A percentile compares a stretch with the other conserved stretches of the same genome.
Conservation (phyloP, 31 red algal genomes). For the Porphyra umbilicalis region DNA sequence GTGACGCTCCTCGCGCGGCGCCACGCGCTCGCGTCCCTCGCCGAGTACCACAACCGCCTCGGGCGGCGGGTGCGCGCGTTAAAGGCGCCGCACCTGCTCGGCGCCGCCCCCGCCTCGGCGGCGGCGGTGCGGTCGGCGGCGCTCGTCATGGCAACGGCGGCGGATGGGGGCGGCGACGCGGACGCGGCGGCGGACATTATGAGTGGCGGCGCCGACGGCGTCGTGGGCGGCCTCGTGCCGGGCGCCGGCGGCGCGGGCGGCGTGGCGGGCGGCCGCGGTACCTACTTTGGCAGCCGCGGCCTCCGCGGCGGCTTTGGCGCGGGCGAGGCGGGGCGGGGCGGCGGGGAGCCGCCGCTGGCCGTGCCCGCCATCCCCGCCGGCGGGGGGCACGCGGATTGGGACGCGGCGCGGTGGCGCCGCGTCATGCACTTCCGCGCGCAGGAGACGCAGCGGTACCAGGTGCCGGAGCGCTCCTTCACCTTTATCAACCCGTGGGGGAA, state of each 20-base stretch:
- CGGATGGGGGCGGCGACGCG: slow-evolving; percentile 17
- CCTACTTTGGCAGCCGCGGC: slow-evolving; percentile 10
- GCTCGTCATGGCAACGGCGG: not conserved
- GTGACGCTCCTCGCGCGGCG: slow-evolving; percentile 55
- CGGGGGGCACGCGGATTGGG: slow-evolving; percentile 61
- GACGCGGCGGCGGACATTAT: slow-evolving; percentile 24
- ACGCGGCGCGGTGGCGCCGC: slow-evolving; percentile 57
- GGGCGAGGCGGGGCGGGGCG: slow-evolving; percentile 32
- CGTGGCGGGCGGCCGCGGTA: slow-evolving; percentile 22
- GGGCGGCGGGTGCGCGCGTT: slow-evolving; percentile 36
- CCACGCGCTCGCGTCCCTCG: slow-evolving; percentile 43
- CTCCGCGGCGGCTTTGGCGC: slow-evolving; percentile 26
- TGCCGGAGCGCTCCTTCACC: slow-evolving; percentile 50
- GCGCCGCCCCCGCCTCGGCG: not conserved
- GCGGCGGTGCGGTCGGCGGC: not conserved
- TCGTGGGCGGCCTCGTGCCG: slow-evolving; percentile 41
- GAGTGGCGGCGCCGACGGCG: slow-evolving; percentile 2
- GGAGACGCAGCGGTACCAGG: slow-evolving; percentile 61
- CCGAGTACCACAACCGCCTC: slow-evolving; percentile 59
- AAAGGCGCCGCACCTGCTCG: slow-evolving; percentile 22
- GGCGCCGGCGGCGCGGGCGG: slow-evolving; percentile 37
- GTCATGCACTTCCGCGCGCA: slow-evolving; percentile 68
- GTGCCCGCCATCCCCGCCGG: slow-evolving; percentile 27
- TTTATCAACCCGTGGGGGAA: slow-evolving; percentile 70
- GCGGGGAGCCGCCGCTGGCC: slow-evolving; percentile 17